Evolutionary conservation across 164 flowering plant genomes (phyloP).

Genomic region (Euptelea pleiosperma): DNA sequence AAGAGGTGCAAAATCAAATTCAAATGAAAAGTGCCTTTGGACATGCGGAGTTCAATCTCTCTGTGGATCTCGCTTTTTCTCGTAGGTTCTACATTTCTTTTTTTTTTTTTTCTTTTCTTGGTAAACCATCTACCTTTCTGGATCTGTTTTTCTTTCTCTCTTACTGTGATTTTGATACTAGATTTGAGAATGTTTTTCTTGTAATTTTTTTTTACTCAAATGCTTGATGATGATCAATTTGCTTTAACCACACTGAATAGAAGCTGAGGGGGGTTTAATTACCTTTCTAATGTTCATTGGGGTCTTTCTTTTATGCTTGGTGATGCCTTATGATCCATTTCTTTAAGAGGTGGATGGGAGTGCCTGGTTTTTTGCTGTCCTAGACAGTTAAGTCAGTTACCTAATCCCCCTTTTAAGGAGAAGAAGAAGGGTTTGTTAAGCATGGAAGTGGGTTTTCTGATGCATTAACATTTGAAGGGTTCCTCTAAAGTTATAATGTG

Average conservation of each 20-base stretch:
- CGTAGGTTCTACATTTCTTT: slow-evolving; percentile 4
- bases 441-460: background rate
- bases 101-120: background rate
- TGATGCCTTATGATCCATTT: background rate
- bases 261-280: background rate
- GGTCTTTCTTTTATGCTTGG: background rate
- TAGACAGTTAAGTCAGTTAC: background rate
- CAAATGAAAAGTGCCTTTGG: too few species aligned
- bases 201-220: background rate
- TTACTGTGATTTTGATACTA: background rate
- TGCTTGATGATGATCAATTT: slow-evolving; percentile 3
- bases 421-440: background rate
- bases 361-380: background rate
- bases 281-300: too few species aligned
- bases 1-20: too few species aligned
- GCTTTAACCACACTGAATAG: slow-evolving; percentile 7
- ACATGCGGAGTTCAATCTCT: slow-evolving; percentile 9
- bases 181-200: background rate
- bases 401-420: background rate
- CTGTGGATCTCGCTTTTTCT: slow-evolving; percentile 8
- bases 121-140: too few species aligned
- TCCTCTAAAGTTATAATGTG: background rate
- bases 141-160: background rate
- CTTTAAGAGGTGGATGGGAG: background rate
- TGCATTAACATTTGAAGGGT: background rate